Conservation (phyloP, 1,139 yeast genomes). For the Pichia sp. region DNA sequence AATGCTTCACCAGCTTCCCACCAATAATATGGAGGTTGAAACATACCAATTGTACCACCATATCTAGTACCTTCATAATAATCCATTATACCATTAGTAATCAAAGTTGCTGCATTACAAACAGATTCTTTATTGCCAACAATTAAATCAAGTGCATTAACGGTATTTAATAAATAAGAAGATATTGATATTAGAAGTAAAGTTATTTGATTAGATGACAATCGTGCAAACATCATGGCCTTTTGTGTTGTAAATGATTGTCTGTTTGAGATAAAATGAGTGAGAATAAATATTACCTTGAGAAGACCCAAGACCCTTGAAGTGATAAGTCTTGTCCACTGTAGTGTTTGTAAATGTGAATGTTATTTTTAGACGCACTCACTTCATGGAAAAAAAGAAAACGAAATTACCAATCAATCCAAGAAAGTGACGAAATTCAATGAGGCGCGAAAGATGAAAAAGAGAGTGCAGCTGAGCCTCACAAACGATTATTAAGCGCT, state of each 20-base stretch:
- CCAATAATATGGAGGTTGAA: constrained; percentile 77
- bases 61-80: constrained; percentile 57
- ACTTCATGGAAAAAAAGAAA: no score
- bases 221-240: constrained; percentile 2
- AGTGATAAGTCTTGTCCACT: no score
- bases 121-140: constrained; percentile 28
- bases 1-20: constrained; percentile 92
- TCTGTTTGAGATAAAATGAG: no score
- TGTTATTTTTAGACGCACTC: no score
- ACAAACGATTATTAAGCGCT: no score
- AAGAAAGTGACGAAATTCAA: no score
- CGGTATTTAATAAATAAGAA: neutral
- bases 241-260: neutral
- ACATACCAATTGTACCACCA: constrained; percentile 71
- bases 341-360: no score
- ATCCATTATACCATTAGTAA: constrained; percentile 60
- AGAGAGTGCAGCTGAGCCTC: no score
- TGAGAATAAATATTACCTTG: no score
- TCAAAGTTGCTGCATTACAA: constrained; percentile 46
- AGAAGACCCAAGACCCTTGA: no score
- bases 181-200: neutral
- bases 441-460: no score
- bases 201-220: neutral
- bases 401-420: no score
- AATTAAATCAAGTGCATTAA: constrained; percentile 13